A percentile compares a stretch with the other conserved stretches of the same genome.
Evolutionary conservation across 345 rosid genomes (phyloP).

Genomic region (Eucalyptus globulus): DNA sequence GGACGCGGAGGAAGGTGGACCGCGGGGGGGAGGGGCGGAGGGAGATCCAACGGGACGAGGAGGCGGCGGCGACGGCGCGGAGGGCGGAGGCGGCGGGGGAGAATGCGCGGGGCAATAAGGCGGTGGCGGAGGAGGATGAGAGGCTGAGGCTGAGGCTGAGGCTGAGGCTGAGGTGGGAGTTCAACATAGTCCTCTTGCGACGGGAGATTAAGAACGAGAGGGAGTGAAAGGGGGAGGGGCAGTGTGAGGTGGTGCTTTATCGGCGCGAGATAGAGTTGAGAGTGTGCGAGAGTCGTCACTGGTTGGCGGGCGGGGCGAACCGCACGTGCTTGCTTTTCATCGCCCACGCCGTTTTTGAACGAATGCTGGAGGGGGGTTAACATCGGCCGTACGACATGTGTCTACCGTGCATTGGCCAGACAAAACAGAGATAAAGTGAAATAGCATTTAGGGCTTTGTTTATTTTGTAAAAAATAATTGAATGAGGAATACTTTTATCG

Average conservation of each 20-base stretch:
- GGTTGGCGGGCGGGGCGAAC: not conserved
- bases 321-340: not conserved
- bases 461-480: not conserved
- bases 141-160: not conserved
- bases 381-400: not conserved
- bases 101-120: conserved; percentile 10
- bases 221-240: not conserved
- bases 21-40: conserved; percentile 10
- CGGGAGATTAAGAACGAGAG: not conserved
- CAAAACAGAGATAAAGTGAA: not conserved
- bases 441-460: not conserved
- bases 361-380: no score
- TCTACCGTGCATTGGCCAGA: not conserved
- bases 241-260: not conserved
- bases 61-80: conserved; percentile 15
- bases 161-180: not conserved
- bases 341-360: not conserved
- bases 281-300: not conserved
- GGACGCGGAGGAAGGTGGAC: conserved; percentile 14
- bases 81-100: conserved; percentile 7
- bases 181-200: not conserved
- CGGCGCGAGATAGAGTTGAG: not conserved
- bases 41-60: not conserved
- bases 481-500: rapidly evolving
- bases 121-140: conserved; percentile 18